Base-by-base conservation (phyloP, 768 basidiomycete species). In the Lactifluus echinatus region DNA sequence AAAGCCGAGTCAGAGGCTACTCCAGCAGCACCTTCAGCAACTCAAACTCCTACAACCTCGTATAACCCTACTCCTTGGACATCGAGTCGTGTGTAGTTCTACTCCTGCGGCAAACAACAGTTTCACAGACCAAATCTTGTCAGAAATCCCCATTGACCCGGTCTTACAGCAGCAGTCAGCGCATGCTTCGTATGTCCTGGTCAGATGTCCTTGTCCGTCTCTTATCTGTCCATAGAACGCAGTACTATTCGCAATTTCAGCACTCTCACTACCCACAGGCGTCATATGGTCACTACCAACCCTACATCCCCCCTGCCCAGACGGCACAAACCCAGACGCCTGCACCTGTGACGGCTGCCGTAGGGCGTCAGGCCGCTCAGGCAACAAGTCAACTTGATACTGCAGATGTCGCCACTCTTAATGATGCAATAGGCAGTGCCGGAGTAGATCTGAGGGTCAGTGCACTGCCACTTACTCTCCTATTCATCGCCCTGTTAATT, bases 401-500 rank as follows among this genome's bases (percentile, higher is more conserved):
- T 2, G 71, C 83, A 3, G 89, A 91, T 64, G 79, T 91, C 33
- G 81, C 88, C 11, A 87, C 85, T 7, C 66, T 93, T 42, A 91
- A 89, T 55, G 89, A 93, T 63, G 90, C 89, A 4, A 72, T 93
- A 1, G 90, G 89, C 4, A 89, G 88, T 66, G 89, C 89, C 7
- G 89, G 90, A 11, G 89, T 93, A 7, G 90, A 93, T 71, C 72
- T 93, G n/a, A 72, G 86, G 67, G 89, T 87, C 62, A 60, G 77
- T 69, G 17, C 31, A 15, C 28, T 53, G 31, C 28, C 37, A 44
- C 23, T 36, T 19, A 7, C 34, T 14, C 24, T 8, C 5, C 21
- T 19, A 26, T 50, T 36, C 14, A 50, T 29, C 2, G 31, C 34
- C 21, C 10, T 57, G 40, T 52, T 59, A 23, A 28, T 45, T 46